Evolutionary conservation across 768 basidiomycete species (phyloP).

Genomic region (Floccularia luteovirens): DNA sequence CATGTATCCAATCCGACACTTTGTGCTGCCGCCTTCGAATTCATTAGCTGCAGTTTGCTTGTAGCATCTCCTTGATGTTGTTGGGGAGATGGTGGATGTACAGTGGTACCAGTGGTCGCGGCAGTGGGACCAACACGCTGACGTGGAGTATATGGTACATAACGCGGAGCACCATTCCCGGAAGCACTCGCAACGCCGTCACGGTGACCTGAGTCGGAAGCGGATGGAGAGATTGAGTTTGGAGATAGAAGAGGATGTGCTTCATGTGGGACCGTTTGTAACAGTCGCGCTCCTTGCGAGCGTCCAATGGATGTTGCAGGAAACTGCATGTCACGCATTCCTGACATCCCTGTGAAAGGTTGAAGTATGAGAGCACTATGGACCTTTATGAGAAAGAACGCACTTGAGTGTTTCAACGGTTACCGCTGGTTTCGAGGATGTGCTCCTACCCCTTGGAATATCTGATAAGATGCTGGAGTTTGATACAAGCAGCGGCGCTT

Average conservation of each 20-base stretch:
- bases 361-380: no score
- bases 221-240: conserved; percentile 19
- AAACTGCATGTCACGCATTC: conserved; percentile 20
- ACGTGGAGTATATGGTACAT: conserved; percentile 73
- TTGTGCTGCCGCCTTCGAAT: conserved; percentile 68
- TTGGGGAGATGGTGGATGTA: conserved; percentile 36
- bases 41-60: conserved; percentile 62
- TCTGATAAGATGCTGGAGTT: no score
- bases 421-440: no score
- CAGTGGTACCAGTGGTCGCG: conserved; percentile 41
- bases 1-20: conserved; percentile 54
- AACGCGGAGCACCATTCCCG: conserved; percentile 32
- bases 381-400: no score
- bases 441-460: no score
- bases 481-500: no score
- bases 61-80: conserved; percentile 52
- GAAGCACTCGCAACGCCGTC: conserved; percentile 5
- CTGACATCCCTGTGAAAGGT: no score
- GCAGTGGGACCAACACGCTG: conserved; percentile 45
- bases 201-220: conserved; percentile 17
- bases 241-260: conserved; percentile 62
- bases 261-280: conserved; percentile 42
- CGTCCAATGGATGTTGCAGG: conserved; percentile 52
- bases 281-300: conserved; percentile 31
- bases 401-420: no score